A percentile compares a stretch with the other conserved stretches of the same genome.
Evolutionary conservation across 352 stramenopile genomes (phyloP).

Genomic region (Globisporangium heterothallicum): DNA sequence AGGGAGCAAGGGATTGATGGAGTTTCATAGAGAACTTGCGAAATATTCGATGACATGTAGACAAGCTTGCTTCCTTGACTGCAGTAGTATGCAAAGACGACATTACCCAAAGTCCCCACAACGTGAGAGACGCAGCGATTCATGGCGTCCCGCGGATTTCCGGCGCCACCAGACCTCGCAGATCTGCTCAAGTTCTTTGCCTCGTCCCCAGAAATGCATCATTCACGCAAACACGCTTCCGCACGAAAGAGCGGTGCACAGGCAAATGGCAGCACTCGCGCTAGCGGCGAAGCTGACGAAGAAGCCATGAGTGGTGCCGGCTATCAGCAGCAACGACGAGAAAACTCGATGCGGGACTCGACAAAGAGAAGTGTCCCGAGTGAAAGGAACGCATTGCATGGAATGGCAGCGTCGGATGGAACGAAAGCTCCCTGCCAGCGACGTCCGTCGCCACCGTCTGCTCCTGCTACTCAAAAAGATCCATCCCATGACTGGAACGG

Average conservation of each 20-base stretch:
- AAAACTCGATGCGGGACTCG: too few species aligned
- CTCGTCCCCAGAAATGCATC: not conserved
- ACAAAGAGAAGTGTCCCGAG: too few species aligned
- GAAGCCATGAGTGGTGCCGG: too few species aligned
- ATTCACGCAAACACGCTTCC: not conserved
- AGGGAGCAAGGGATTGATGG: too few species aligned
- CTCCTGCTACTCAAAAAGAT: not conserved
- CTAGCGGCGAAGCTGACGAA: not conserved
- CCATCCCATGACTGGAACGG: conserved; percentile 38
- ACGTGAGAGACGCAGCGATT: not conserved
- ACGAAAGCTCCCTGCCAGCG: not conserved
- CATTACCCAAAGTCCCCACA: too few species aligned
- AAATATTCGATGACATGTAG: not conserved
- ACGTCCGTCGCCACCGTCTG: conserved; percentile 8
- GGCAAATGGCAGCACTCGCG: not conserved
- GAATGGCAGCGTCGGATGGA: too few species aligned
- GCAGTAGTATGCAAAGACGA: too few species aligned
- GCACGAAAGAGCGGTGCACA: not conserved
- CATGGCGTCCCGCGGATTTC: conserved; percentile 19
- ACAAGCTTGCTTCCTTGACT: too few species aligned
- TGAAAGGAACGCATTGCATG: too few species aligned
- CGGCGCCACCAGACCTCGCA: conserved; percentile 34
- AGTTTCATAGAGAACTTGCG: not conserved
- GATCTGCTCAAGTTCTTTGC: conserved; percentile 46
- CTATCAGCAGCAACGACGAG: too few species aligned